phyloP scores from a whole-genome alignment of 2,329 filamentous ascomycete genomes.

The Neofusicoccum kwambonambiense region DNA sequence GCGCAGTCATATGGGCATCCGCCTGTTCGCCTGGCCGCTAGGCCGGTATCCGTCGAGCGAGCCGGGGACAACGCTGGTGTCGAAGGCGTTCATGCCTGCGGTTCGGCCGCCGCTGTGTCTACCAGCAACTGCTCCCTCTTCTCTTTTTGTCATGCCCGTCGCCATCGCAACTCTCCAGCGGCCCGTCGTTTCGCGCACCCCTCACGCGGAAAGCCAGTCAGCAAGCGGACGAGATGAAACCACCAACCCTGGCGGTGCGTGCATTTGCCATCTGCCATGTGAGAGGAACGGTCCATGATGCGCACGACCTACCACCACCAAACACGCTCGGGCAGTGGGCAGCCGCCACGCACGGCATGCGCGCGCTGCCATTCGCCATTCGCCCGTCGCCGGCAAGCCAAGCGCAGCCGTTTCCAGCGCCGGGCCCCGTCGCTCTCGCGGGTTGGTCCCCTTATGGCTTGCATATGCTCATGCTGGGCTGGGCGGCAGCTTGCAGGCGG shows the following conservation, averaged over 20 bases:
- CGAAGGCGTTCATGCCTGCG: no score
- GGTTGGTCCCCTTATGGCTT: no score
- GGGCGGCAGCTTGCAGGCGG: no score
- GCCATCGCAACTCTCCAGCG: background rate
- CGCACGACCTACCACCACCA: constrained; percentile 3
- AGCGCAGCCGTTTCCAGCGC: no score
- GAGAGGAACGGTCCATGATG: background rate
- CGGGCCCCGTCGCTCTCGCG: no score
- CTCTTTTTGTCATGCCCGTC: background rate
- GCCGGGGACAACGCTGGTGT: no score
- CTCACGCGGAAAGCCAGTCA: background rate
- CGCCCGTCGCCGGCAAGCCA: background rate
- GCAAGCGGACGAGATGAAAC: background rate
- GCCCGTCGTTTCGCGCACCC: background rate
- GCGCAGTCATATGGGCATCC: background rate
- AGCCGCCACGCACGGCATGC: background rate
- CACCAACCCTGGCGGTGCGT: background rate
- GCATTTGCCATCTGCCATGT: background rate
- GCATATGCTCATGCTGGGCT: no score
- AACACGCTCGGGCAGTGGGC: background rate
- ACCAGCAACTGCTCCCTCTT: background rate
- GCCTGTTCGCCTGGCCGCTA: no score
- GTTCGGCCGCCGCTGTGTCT: background rate
- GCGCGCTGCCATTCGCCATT: background rate
- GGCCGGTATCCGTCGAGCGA: no score